A percentile compares a stretch with the other conserved stretches of the same genome.
Evolutionary conservation across 2,329 filamentous ascomycete genomes (phyloP).

Genomic region (Monilinia fructicola): DNA sequence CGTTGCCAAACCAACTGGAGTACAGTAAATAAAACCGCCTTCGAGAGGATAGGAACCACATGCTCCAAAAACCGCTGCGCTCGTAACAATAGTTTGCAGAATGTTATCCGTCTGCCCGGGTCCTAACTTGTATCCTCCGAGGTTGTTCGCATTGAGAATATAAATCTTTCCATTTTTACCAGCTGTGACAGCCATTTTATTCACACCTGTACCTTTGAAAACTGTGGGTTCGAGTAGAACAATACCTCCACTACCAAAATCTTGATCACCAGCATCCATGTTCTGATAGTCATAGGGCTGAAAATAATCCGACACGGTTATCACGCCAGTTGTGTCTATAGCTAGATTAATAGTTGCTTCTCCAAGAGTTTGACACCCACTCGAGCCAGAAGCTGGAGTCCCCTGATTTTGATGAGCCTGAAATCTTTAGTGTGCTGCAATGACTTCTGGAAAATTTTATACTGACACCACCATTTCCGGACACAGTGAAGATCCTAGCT

Average conservation of each 20-base stretch:
- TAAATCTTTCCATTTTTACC: slow-evolving; percentile 46
- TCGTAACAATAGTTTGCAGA: slow-evolving; percentile 42
- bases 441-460: neutral
- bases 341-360: slow-evolving; percentile 49
- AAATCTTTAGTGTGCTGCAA: slow-evolving; percentile 1
- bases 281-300: slow-evolving; percentile 45
- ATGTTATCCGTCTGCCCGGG: slow-evolving; percentile 42
- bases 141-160: slow-evolving; percentile 45
- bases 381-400: slow-evolving; percentile 40
- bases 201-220: slow-evolving; percentile 42
- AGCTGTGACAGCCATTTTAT: slow-evolving; percentile 43
- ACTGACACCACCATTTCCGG: slow-evolving; percentile 38
- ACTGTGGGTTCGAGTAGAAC: slow-evolving; percentile 41
- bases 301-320: slow-evolving; percentile 45
- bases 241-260: slow-evolving; percentile 44
- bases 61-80: slow-evolving; percentile 43
- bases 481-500: slow-evolving; percentile 39
- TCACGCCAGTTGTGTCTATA: slow-evolving; percentile 35
- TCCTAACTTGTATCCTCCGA: slow-evolving; percentile 46
- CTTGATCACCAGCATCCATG: slow-evolving; percentile 44
- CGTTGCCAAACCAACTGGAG: slow-evolving; percentile 41
- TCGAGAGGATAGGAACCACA: slow-evolving; percentile 46
- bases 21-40: slow-evolving; percentile 47
- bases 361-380: slow-evolving; percentile 43
- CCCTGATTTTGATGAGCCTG: slow-evolving; percentile 41